Evolutionary conservation across 202 grass and related monocot genomes (phyloP).

Genomic region (Musa balbisiana): DNA sequence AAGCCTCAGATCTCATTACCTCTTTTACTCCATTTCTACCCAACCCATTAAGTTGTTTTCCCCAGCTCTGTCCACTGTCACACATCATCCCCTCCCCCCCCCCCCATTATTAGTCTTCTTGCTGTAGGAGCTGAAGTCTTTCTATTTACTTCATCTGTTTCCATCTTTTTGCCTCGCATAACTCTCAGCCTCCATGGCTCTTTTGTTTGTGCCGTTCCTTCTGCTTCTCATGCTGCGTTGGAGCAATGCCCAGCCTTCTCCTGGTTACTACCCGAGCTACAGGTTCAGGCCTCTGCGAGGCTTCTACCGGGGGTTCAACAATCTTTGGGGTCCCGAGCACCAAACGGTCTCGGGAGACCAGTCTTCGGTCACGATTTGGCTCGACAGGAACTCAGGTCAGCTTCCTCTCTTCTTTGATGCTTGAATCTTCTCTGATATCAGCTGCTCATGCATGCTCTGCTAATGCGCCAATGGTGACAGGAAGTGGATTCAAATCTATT

Average conservation of each 20-base stretch:
- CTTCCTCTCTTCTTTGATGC: not conserved
- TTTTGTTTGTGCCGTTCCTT: not conserved
- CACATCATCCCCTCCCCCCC: too few species aligned
- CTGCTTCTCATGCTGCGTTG: not conserved
- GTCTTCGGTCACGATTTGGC: constrained; percentile 1
- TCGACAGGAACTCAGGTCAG: constrained; percentile 1
- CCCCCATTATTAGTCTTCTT: too few species aligned
- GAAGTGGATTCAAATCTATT: constrained; percentile 12
- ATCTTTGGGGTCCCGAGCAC: constrained; percentile 17
- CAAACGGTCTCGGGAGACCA: constrained; percentile 12
- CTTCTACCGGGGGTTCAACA: constrained; percentile 6
- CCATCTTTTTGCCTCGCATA: too few species aligned
- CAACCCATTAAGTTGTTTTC: not conserved
- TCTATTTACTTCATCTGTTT: too few species aligned
- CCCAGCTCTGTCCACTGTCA: too few species aligned
- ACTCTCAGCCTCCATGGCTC: not conserved
- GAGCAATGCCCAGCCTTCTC: constrained; percentile 5
- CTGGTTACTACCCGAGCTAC: constrained; percentile 12
- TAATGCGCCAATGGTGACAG: not conserved
- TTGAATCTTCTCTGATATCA: not conserved
- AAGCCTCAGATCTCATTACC: not conserved
- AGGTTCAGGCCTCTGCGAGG: not conserved
- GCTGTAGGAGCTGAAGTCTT: too few species aligned
- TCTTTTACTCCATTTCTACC: not conserved
- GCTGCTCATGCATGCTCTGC: not conserved